Evolutionary conservation across 331 rosid genomes (phyloP).

Genomic region (Telfairia occidentalis): DNA sequence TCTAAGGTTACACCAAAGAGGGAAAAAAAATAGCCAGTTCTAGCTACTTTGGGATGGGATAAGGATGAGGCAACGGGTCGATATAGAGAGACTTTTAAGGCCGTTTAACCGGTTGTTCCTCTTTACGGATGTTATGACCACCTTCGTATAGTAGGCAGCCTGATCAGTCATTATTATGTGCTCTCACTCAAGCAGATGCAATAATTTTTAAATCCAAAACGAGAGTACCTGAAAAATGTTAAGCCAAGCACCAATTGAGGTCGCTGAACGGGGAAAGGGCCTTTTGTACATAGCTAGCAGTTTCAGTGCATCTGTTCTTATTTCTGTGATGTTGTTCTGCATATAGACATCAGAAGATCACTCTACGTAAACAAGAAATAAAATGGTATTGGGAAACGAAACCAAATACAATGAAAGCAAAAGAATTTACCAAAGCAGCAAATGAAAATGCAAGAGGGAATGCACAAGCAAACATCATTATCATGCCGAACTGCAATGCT

Average conservation of each 20-base stretch:
- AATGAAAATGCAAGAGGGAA: conserved; percentile 88
- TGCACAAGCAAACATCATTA: conserved; percentile 97
- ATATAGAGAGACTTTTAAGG: neutral
- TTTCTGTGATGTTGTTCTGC: conserved; percentile 91
- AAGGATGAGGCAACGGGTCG: neutral
- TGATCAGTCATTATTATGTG: neutral
- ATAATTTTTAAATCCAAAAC: neutral
- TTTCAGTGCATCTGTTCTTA: conserved; percentile 89
- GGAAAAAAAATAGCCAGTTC: neutral
- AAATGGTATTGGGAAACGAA: neutral
- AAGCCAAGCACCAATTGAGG: conserved; percentile 91
- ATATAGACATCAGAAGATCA: neutral
- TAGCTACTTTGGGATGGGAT: neutral
- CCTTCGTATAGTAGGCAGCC: neutral
- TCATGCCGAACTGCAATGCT: conserved; percentile 94
- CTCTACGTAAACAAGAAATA: neutral
- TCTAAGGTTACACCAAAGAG: neutral
- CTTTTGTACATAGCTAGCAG: conserved; percentile 74
- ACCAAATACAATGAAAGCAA: conserved; percentile 4
- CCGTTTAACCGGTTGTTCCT: neutral
- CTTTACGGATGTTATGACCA: neutral
- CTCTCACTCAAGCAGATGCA: neutral
- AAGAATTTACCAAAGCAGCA: conserved; percentile 56
- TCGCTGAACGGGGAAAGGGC: conserved; percentile 76
- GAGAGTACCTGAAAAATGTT: conserved; percentile 79